A percentile compares a stretch with the other conserved stretches of the same genome.
Evolutionary conservation across 1,139 yeast species (phyloP).

Genomic region (Debaryomyces singareniensis): DNA sequence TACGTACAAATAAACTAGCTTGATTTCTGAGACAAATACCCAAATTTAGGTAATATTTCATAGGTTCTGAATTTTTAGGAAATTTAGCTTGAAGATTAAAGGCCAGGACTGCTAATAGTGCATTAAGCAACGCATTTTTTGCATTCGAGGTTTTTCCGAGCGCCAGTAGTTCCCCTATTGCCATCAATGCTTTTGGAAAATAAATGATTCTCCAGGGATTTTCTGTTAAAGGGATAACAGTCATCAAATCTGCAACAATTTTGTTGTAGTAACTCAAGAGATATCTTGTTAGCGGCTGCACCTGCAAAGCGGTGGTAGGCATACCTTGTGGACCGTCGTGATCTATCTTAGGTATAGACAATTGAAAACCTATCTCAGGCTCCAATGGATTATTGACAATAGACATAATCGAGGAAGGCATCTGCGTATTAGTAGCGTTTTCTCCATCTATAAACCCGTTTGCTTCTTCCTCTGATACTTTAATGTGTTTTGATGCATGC

Average conservation of each 20-base stretch:
- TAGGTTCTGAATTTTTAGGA: slow-evolving; percentile 51
- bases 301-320: slow-evolving; percentile 56
- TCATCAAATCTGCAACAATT: slow-evolving; percentile 81
- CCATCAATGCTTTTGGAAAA: slow-evolving; percentile 75
- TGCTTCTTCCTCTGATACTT: slow-evolving; percentile 16
- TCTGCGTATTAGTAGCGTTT: slow-evolving; percentile 30
- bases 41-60: slow-evolving; percentile 63
- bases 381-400: slow-evolving; percentile 40
- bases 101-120: slow-evolving; percentile 75
- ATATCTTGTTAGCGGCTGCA: slow-evolving; percentile 63
- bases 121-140: slow-evolving; percentile 71
- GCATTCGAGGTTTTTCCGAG: slow-evolving; percentile 73
- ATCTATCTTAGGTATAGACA: slow-evolving; percentile 22
- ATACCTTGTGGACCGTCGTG: slow-evolving; percentile 22
- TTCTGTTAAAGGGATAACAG: slow-evolving; percentile 73
- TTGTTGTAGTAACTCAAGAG: slow-evolving; percentile 69
- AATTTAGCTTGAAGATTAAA: slow-evolving; percentile 74
- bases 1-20: slow-evolving; percentile 62
- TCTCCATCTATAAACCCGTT: slow-evolving; percentile 9
- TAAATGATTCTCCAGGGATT: slow-evolving; percentile 87
- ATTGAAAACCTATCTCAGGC: slow-evolving; percentile 37
- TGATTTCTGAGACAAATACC: slow-evolving; percentile 72
- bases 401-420: slow-evolving; percentile 43
- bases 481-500: slow-evolving; percentile 27
- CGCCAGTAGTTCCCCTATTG: slow-evolving; percentile 74